Evolutionary conservation across 257 asterid species (phyloP), one percentile per base, ranked within the genome.

Genomic region (Anisodus tanguticus): DNA sequence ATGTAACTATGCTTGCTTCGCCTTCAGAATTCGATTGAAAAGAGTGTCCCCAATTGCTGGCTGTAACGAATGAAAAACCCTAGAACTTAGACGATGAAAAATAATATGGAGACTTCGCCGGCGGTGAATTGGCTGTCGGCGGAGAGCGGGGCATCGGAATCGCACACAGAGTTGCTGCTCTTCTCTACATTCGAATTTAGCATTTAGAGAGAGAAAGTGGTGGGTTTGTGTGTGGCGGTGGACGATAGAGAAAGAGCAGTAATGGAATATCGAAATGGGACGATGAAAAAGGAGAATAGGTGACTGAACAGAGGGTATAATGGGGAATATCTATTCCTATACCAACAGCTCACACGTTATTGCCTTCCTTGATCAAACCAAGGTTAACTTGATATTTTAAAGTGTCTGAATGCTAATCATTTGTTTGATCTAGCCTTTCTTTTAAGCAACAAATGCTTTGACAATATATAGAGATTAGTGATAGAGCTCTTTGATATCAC

Each of bases 181-280:
- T 67, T 35, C 64, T 69, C 63, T 83, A 63, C 88, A 84, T 86
- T 57, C 51, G 78, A 70, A 72, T 43, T 83, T 41, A 47, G 84
- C 43, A 54, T 47, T 84, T 53, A 15, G 83, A 17, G 83, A 31
- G 83, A 81, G 83, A 81, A 62, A 70, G 63, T n/a, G 58, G 63
- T n/a, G 58, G 62, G 70, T 45, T 85, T 15, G 83, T 47, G 12
- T 19, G 84, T 77, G 79, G 84, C 86, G 87, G 88, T 84, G 84
- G 87, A 88, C 47, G 66, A 66, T 15, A 72, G 19, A 53, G 54
- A 41, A 62, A 58, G 76, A 57, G 74, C 51, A 59, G 58, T 6
- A 41, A 59, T 57, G 58, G 68, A 57, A 55, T 37, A 16, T 79
- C 9, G 9, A 57, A 79, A 80, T 16, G 55, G 83, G 39, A 37